These are phyloP conservation scores for Emydomyces testavorans DNA, from an alignment of 2,329 filamentous ascomycete species.

Conservation along the genomic window DNA sequence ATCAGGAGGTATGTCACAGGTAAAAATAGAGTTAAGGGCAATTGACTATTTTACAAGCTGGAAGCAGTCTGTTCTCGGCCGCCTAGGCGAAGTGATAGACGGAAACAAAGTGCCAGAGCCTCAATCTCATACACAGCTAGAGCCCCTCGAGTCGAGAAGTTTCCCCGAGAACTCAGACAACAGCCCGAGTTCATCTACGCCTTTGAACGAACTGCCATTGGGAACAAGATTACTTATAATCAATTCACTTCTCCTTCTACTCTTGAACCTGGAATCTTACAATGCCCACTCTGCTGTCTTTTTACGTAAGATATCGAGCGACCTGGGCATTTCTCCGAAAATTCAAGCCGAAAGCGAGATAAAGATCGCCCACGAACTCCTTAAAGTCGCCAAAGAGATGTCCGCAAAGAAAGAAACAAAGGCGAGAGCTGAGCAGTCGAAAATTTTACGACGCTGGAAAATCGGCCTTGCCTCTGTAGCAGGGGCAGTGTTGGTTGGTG, in stretches of 20 bases:
- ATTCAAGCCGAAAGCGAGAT: slow-evolving; percentile 60
- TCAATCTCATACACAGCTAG: background rate
- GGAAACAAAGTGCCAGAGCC: slow-evolving; percentile 5
- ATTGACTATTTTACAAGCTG: slow-evolving; percentile 68
- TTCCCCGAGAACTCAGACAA: background rate
- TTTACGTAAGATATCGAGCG: slow-evolving; percentile 58
- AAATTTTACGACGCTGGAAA: slow-evolving; percentile 58
- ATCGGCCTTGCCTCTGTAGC: slow-evolving; percentile 80
- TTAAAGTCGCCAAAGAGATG: slow-evolving; percentile 65
- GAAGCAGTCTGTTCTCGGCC: slow-evolving; percentile 57
- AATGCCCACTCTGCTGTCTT: slow-evolving; percentile 60
- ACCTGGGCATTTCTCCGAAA: slow-evolving; percentile 54
- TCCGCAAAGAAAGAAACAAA: slow-evolving; percentile 65
- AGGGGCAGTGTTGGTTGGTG: slow-evolving; percentile 73
- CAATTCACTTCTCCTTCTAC: slow-evolving; percentile 58
- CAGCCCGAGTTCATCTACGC: slow-evolving; percentile 30
- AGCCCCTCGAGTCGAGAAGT: background rate
- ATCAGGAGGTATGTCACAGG: slow-evolving; percentile 18
- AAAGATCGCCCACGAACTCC: slow-evolving; percentile 60
- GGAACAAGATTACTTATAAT: slow-evolving; percentile 52
- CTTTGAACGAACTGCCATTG: slow-evolving; percentile 36
- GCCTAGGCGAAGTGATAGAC: slow-evolving; percentile 59
- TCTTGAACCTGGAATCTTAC: slow-evolving; percentile 69
- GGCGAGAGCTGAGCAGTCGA: slow-evolving; percentile 57
- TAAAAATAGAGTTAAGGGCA: slow-evolving; percentile 52